Percentiles rank a stretch among this genome's conserved stretches.
These are phyloP conservation scores for Neurospora discreta DNA, from an alignment of 495 filamentous ascomycete genomes.

Conservation along the genomic window DNA sequence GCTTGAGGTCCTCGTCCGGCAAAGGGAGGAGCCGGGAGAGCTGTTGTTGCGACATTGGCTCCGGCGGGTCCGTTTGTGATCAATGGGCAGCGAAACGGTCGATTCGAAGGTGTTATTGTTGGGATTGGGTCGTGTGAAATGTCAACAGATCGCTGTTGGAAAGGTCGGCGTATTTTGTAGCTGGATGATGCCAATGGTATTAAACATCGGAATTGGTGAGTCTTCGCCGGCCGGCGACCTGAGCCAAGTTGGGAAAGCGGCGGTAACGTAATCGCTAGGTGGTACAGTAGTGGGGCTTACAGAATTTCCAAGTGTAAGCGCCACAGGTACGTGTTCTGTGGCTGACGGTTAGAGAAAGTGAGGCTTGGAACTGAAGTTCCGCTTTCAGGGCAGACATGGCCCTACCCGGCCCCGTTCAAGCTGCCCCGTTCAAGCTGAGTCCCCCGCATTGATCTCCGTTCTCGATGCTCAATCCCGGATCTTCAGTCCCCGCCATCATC, in stretches of 20 bases:
- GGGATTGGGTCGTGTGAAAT: neutral
- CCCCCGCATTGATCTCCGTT: neutral
- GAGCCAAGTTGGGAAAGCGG: neutral
- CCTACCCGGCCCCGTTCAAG: neutral
- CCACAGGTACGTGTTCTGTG: neutral
- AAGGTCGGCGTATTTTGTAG: neutral
- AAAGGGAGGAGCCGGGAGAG: slow-evolving; percentile 70
- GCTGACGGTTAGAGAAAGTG: neutral
- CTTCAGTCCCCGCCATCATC: neutral
- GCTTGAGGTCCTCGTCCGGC: slow-evolving; percentile 68
- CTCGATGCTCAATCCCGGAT: neutral
- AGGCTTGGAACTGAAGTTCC: neutral
- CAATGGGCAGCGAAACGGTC: neutral
- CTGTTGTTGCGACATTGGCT: slow-evolving; percentile 49
- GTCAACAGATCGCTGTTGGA: too few species aligned
- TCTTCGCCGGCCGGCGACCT: neutral
- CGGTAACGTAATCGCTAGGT: neutral
- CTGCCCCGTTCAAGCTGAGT: too few species aligned
- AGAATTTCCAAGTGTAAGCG: neutral
- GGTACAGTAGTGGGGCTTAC: neutral
- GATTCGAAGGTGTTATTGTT: neutral
- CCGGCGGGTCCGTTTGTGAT: neutral
- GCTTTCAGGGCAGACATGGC: neutral
- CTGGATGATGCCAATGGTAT: neutral
- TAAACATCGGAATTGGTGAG: neutral